Percentiles rank a stretch among this genome's conserved stretches.
Evolutionary conservation across 1,284 basidiomycete genomes (phyloP).

Genomic region (Trametes pubescens): DNA sequence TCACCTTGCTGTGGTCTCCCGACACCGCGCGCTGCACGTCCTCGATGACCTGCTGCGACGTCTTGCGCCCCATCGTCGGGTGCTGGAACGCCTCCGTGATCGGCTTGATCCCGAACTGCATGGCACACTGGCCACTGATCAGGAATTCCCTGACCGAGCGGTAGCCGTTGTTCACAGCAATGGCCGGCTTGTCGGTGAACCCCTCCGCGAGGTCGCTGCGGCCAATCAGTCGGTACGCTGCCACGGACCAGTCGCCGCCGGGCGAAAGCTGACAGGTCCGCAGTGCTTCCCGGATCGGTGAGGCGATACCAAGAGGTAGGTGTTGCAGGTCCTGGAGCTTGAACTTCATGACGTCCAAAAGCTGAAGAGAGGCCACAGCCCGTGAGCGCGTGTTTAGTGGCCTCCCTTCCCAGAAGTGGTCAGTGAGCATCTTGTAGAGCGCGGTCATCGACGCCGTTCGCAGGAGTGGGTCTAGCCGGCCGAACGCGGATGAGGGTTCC

Average conservation of each 20-base stretch:
- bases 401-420: constrained; percentile 45
- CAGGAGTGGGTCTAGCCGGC: constrained; percentile 60
- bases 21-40: constrained; percentile 54
- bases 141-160: constrained; percentile 64
- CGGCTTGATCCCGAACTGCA: constrained; percentile 10
- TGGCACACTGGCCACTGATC: constrained; percentile 48
- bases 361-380: constrained; percentile 68
- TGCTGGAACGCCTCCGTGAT: constrained; percentile 46
- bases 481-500: constrained; percentile 66
- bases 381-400: constrained; percentile 61
- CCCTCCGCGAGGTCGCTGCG: constrained; percentile 82
- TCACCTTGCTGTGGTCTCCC: constrained; percentile 62
- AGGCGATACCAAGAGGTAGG: constrained; percentile 77
- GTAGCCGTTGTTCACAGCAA: constrained; percentile 60
- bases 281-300: constrained; percentile 86
- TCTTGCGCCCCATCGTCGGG: constrained; percentile 53
- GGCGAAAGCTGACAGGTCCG: constrained; percentile 84
- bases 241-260: constrained; percentile 72
- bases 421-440: constrained; percentile 65
- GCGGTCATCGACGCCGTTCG: constrained; percentile 56
- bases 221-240: constrained; percentile 80
- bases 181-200: constrained; percentile 52
- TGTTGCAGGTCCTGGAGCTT: constrained; percentile 57
- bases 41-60: constrained; percentile 61
- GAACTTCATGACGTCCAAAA: constrained; percentile 63